phyloP scores from a whole-genome alignment of 768 basidiomycete genomes.

The Leccinellum luteum region DNA sequence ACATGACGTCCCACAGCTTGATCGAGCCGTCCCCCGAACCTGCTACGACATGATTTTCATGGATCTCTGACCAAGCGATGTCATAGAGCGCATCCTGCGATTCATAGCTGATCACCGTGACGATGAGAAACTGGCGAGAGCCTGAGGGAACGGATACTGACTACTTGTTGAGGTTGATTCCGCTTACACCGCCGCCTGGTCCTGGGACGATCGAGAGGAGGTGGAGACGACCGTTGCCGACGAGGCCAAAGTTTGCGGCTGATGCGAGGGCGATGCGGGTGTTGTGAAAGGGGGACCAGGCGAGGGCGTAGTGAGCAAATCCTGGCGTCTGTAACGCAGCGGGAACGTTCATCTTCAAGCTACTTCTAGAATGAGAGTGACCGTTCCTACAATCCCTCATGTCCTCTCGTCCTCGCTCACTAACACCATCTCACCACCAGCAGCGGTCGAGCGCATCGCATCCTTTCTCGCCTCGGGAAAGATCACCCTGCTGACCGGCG shows the following conservation, averaged over 20 bases:
- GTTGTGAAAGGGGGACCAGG: slow-evolving; percentile 86
- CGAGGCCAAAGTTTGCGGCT: slow-evolving; percentile 90
- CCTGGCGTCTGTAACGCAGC: slow-evolving; percentile 69
- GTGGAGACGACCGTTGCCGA: slow-evolving; percentile 92
- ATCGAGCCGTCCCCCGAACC: slow-evolving; percentile 90
- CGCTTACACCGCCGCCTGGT: slow-evolving; percentile 39
- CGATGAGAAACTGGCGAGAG: slow-evolving; percentile 8
- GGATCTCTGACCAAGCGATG: slow-evolving; percentile 91
- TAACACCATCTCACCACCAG: slow-evolving; percentile 41
- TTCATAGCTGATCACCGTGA: slow-evolving; percentile 58
- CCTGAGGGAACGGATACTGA: slow-evolving; percentile 40
- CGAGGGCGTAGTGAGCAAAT: slow-evolving; percentile 77
- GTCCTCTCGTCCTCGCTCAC: slow-evolving; percentile 40
- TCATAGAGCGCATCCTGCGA: slow-evolving; percentile 90
- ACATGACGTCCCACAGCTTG: slow-evolving; percentile 84
- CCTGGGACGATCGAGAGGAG: slow-evolving; percentile 52
- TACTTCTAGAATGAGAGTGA: slow-evolving; percentile 61
- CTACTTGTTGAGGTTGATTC: slow-evolving; percentile 63
- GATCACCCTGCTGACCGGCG: slow-evolving; percentile 77
- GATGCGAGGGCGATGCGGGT: slow-evolving; percentile 75
- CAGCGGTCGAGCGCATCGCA: slow-evolving; percentile 59
- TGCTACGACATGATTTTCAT: slow-evolving; percentile 90
- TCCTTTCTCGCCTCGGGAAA: slow-evolving; percentile 70
- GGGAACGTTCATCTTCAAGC: slow-evolving; percentile 41
- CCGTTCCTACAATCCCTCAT: slow-evolving; percentile 72